phyloP scores from a whole-genome alignment of 2,329 filamentous ascomycete species.

The Dothiorella sarmentorum region DNA sequence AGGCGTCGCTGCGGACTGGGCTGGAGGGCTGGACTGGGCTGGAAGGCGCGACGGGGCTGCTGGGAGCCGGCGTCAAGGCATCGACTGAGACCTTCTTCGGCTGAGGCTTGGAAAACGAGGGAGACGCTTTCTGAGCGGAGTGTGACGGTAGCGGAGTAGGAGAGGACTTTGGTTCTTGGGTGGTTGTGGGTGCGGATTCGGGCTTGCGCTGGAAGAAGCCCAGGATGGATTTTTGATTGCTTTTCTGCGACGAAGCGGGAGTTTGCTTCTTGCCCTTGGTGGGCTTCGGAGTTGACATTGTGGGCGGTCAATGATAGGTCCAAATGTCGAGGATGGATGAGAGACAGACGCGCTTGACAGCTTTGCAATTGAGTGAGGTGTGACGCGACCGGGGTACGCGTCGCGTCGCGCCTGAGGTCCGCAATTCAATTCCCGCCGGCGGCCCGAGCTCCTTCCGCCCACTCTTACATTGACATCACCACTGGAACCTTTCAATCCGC shows the following conservation, averaged over 20 bases:
- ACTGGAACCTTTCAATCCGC: too few relatives aligned
- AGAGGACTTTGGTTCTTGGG: slow-evolving; percentile 23
- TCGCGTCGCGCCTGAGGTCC: too few relatives aligned
- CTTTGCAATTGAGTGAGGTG: too few relatives aligned
- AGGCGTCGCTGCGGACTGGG: slow-evolving; percentile 61
- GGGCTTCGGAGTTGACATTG: slow-evolving; percentile 39
- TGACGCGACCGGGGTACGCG: too few relatives aligned
- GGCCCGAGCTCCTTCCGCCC: too few relatives aligned
- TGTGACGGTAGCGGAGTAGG: slow-evolving; percentile 26
- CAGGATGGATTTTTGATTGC: slow-evolving; percentile 68
- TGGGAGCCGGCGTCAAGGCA: slow-evolving; percentile 70
- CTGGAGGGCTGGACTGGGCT: slow-evolving; percentile 65
- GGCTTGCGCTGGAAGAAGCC: slow-evolving; percentile 71
- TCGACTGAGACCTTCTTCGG: slow-evolving; percentile 33
- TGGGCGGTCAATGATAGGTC: background rate
- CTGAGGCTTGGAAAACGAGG: slow-evolving; percentile 18
- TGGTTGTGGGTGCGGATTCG: slow-evolving; percentile 43
- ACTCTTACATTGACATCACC: too few relatives aligned
- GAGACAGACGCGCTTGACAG: too few relatives aligned
- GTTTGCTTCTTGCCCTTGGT: slow-evolving; percentile 46
- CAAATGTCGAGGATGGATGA: too few relatives aligned
- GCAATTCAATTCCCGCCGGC: too few relatives aligned
- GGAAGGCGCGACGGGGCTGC: slow-evolving; percentile 68
- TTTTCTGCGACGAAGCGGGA: too few relatives aligned
- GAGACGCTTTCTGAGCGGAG: background rate